Base-by-base conservation (phyloP, 495 filamentous ascomycete species). In the Podospora comata region DNA sequence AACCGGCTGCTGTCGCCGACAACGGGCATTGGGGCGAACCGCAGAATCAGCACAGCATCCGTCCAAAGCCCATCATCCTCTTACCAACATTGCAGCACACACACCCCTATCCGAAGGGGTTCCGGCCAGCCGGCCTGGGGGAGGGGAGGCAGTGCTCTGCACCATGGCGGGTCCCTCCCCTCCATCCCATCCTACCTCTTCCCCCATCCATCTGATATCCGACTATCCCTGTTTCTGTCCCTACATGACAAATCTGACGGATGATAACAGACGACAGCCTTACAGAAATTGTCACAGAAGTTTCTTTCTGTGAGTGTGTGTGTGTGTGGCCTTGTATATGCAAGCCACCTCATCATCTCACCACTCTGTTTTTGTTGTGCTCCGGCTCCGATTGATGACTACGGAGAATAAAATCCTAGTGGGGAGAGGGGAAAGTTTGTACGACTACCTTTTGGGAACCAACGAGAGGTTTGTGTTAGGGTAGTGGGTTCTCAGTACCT, bases 391-490 rank as follows among this genome's bases (percentile, higher is more conserved):
- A 48, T 48, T 48, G 39, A 48, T 13, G 39, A 13, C 13, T 48
- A 48, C 39, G 39, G 39, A 48, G 39, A 48, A 48, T 48, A 48
- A 48, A 48, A 48, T 48, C 39, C 39, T 48, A 48, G 39, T 13
- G 39, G 7, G 39, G 39, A 16, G 39, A 7, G 30, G 30, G 30
- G 7, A 32, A 32, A 48, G 39, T 48, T 48, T 48, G 39, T 48
- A 48, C 15, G 6, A 48, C 39, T 16, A 53, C 80, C 79, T 48
- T 48, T 48, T 32, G 30, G 30, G 4, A 0, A 7, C 30, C 30
- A 32, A 32, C 30, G 23, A 6, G 30, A 32, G 30, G 4, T 5
- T 32, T 32, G 4, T 4, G 30, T 32, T 4, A 5, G 30, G 30
- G 30, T 32, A 7, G 4, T 32, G 30, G 30, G 4, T 32, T 32